These are phyloP conservation scores for Cladosporium sp. DNA, from an alignment of 2,329 filamentous ascomycete species.

Conservation along the genomic window DNA sequence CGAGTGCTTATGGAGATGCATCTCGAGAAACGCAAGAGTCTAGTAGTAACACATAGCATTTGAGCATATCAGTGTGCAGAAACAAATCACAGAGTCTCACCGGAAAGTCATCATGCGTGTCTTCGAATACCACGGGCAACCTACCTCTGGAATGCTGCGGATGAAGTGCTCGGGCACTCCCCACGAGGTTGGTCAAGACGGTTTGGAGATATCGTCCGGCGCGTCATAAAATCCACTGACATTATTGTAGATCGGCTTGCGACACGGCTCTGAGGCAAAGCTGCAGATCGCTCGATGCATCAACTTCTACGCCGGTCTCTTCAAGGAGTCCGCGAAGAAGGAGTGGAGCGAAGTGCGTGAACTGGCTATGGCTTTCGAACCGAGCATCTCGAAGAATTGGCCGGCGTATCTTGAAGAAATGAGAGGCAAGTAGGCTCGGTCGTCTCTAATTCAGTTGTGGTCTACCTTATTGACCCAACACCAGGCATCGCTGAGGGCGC, in stretches of 20 bases:
- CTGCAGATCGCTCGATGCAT: slow-evolving; percentile 39
- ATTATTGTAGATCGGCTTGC: slow-evolving; percentile 40
- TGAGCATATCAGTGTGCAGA: no score
- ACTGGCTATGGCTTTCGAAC: slow-evolving; percentile 43
- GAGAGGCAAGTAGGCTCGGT: slow-evolving; percentile 17
- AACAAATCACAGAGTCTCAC: no score
- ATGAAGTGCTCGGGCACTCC: slow-evolving; percentile 39
- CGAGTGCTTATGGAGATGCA: no score
- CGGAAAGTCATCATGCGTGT: background rate
- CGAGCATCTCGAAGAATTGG: slow-evolving; percentile 38
- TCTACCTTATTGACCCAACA: background rate
- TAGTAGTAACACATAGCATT: no score
- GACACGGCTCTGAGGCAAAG: slow-evolving; percentile 39
- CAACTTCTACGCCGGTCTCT: slow-evolving; percentile 43
- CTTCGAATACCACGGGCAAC: slow-evolving; percentile 19
- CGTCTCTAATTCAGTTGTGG: no score
- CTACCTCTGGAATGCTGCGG: slow-evolving; percentile 26
- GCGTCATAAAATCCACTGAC: background rate
- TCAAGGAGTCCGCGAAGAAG: slow-evolving; percentile 41
- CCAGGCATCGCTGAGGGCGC: slow-evolving; percentile 50
- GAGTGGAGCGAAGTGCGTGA: slow-evolving; percentile 41
- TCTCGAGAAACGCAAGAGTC: no score
- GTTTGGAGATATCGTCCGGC: background rate
- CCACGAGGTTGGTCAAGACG: slow-evolving; percentile 31
- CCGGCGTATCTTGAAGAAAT: slow-evolving; percentile 41